Evolutionary conservation across 192 early-diverging fungal genomes (phyloP).

Genomic region (Coemansia sp.): DNA sequence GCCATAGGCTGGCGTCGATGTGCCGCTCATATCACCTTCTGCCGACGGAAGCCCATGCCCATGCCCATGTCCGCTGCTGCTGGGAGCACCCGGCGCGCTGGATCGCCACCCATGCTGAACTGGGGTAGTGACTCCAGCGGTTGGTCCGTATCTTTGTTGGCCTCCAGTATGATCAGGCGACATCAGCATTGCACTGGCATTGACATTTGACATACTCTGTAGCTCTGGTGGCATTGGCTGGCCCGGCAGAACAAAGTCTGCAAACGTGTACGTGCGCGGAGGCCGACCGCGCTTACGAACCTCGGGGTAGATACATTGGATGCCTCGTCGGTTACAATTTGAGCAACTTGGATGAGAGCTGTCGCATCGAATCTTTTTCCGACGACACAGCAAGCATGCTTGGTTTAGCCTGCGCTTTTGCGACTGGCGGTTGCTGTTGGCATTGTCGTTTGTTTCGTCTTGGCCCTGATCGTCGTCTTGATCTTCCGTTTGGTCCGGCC

Average conservation of each 20-base stretch:
- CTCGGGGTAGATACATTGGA: conserved; percentile 54
- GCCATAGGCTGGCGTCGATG: conserved; percentile 27
- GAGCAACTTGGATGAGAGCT: conserved; percentile 47
- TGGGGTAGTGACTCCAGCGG: background rate
- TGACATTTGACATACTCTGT: conserved; percentile 30
- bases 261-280: conserved; percentile 54
- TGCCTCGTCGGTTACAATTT: conserved; percentile 51
- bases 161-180: background rate
- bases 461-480: background rate
- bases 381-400: conserved; percentile 50
- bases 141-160: background rate
- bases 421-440: conserved; percentile 17
- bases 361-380: conserved; percentile 55
- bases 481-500: background rate
- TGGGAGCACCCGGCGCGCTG: background rate
- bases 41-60: background rate
- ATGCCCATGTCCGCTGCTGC: background rate
- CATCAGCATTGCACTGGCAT: conserved; percentile 43
- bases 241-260: conserved; percentile 46
- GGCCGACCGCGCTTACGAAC: conserved; percentile 50
- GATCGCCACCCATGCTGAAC: conserved; percentile 14
- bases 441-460: background rate
- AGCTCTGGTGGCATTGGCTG: conserved; percentile 53
- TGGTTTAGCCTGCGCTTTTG: conserved; percentile 54
- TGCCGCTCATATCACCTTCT: conserved; percentile 21